Base-by-base conservation (phyloP, 192 early-diverging fungal species). In the Backusella morwellensis region DNA sequence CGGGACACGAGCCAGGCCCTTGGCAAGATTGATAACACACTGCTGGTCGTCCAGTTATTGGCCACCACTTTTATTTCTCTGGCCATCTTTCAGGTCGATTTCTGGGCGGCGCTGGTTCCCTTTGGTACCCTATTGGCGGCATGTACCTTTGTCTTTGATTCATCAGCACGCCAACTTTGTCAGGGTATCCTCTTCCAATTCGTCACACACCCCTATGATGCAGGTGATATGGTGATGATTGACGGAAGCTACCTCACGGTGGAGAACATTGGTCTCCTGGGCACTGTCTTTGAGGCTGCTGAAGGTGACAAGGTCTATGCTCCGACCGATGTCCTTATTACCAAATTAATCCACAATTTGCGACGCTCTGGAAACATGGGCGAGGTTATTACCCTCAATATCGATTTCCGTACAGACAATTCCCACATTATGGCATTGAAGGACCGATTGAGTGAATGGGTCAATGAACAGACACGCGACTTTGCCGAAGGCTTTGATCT, bases 161-260 rank as follows among this genome's bases (percentile, higher is more conserved):
- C 86, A 56, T 89, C 95, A 12, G 90, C 91, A 72, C 92, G 92
- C 72, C 91, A 84, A 2, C 79, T 90, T 19, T 94, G 96, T 80
- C 92, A 96, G 75, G 91, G 90, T 41, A 88, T 96, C 50, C 83
- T 97, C 67, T 97, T 96, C 72, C 75, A 96, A 75, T 97, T 97
- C 85, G 89, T 95, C 35, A 91, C 91, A 0, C 90, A 92, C 42
- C 87, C 90, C 15, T 92, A 91, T 74, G 91, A 93, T 70, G 86
- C 89, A 29, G 95, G 96, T 38, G 96, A 97, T 77, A 82, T 88
- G 36, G 91, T 96, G 2, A 77, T 89, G 7, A 89, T 97, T 34
- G 94, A 91, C 50, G 85, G 82, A 5, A 84, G 86, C 21, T 90
- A 78, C 34, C 82, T 93, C 75, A 89, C 86, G n/a, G 96, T 97